Percentiles rank a stretch among this genome's conserved stretches.
Evolutionary conservation across 2,329 filamentous ascomycete species (phyloP).

Genomic region (Cladosporium sp.): DNA sequence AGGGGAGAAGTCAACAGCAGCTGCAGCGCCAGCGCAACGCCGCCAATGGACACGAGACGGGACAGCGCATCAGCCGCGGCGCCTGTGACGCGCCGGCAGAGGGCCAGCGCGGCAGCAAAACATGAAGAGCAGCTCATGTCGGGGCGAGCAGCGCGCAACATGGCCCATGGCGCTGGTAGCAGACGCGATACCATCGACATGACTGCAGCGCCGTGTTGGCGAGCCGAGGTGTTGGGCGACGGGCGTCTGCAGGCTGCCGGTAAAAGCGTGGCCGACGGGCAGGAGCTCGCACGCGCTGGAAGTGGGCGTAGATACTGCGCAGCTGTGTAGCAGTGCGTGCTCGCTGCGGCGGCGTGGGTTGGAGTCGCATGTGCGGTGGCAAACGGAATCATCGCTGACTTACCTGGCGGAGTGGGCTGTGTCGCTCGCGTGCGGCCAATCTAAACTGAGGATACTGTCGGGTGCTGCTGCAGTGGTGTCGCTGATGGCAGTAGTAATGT

Average conservation of each 20-base stretch:
- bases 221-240: constrained; percentile 7
- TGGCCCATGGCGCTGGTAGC: background rate
- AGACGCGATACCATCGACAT: background rate
- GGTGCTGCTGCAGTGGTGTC: background rate
- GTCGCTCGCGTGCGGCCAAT: constrained; percentile 1
- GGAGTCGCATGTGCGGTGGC: constrained; percentile 2
- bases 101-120: background rate
- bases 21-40: constrained; percentile 26
- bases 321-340: background rate
- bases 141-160: background rate
- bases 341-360: background rate
- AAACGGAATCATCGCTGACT: background rate
- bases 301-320: background rate
- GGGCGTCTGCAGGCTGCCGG: constrained; percentile 11
- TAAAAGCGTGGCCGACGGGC: constrained; percentile 8
- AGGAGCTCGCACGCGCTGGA: background rate
- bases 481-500: background rate
- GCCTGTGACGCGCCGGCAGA: constrained; percentile 9
- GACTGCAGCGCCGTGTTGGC: background rate
- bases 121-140: background rate
- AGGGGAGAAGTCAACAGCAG: constrained; percentile 21
- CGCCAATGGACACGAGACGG: constrained; percentile 20
- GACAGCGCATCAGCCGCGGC: constrained; percentile 14
- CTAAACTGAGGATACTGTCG: background rate
- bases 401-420: constrained; percentile 8